Evolutionary conservation across 352 stramenopile genomes (phyloP).

Genomic region (Phytophthora constricta): DNA sequence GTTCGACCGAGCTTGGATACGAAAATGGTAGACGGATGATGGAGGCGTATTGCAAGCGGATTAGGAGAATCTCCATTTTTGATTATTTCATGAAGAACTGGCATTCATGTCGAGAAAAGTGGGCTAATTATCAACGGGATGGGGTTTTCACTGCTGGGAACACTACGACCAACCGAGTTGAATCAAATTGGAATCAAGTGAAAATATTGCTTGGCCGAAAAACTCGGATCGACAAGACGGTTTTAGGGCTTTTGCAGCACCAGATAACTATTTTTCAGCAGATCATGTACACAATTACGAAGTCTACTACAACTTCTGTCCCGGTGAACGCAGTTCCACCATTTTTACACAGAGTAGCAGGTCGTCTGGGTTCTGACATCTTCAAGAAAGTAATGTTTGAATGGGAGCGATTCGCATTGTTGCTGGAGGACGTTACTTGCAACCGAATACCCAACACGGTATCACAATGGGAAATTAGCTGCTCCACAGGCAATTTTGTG

Average conservation of each 20-base stretch:
- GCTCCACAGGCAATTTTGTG: not conserved
- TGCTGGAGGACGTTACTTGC: constrained; percentile 25
- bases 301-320: not conserved
- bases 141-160: constrained; percentile 25
- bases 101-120: constrained; percentile 26
- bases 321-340: not conserved
- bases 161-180: constrained; percentile 28
- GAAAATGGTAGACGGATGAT: not conserved
- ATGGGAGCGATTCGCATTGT: constrained; percentile 32
- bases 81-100: constrained; percentile 29
- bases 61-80: constrained; percentile 4
- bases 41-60: constrained; percentile 3
- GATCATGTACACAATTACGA: constrained; percentile 5
- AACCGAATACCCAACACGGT: constrained; percentile 16
- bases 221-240: constrained; percentile 21
- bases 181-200: constrained; percentile 35
- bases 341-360: not conserved
- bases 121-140: constrained; percentile 11
- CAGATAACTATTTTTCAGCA: constrained; percentile 21
- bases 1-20: not conserved
- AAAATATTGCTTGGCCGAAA: constrained; percentile 21
- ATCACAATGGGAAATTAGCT: constrained; percentile 16
- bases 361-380: not conserved
- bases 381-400: constrained; percentile 17
- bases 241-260: constrained; percentile 20